Conservation (phyloP, 2,329 filamentous ascomycete species). For the Cercospora janseana region DNA sequence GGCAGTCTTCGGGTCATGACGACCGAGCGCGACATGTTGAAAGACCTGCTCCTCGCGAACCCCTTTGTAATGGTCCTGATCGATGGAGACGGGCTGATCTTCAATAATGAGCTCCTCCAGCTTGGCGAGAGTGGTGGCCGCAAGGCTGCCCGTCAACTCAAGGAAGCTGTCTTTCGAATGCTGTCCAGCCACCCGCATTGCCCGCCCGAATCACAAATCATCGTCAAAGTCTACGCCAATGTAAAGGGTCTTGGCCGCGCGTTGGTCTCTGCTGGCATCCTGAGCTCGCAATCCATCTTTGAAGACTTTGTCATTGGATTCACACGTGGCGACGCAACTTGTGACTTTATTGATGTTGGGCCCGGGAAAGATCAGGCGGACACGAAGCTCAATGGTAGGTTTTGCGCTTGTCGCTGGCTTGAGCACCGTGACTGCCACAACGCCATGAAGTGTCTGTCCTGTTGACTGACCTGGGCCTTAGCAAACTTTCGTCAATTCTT, state of each 20-base stretch:
- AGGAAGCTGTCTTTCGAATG: slow-evolving; percentile 48
- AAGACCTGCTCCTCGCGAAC: slow-evolving; percentile 35
- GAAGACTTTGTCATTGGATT: slow-evolving; percentile 57
- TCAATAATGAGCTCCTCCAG: slow-evolving; percentile 31
- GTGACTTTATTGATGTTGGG: slow-evolving; percentile 61
- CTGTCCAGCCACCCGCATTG: slow-evolving; percentile 10
- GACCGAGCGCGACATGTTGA: slow-evolving; percentile 7
- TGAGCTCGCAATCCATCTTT: slow-evolving; percentile 48
- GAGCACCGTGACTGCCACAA: too few relatives aligned
- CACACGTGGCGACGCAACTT: slow-evolving; percentile 56
- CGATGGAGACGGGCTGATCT: slow-evolving; percentile 60
- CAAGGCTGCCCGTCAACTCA: slow-evolving; percentile 54
- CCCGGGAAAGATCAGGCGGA: slow-evolving; percentile 58
- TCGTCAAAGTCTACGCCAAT: slow-evolving; percentile 48
- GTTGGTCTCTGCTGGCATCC: slow-evolving; percentile 42
- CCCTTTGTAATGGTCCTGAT: slow-evolving; percentile 61
- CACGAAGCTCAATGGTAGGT: slow-evolving; percentile 52
- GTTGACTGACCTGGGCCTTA: slow-evolving; percentile 31
- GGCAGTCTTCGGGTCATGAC: slow-evolving; percentile 7
- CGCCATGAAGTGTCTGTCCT: too few relatives aligned
- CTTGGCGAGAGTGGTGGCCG: slow-evolving; percentile 53
- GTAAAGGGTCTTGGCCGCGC: slow-evolving; percentile 34
- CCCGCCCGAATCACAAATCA: slow-evolving; percentile 48
- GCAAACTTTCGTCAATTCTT: slow-evolving; percentile 56
- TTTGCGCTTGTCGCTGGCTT: too few relatives aligned